These are phyloP conservation scores for Gloeostereum incarnatum DNA, from an alignment of 768 basidiomycete genomes.

Conservation along the genomic window DNA sequence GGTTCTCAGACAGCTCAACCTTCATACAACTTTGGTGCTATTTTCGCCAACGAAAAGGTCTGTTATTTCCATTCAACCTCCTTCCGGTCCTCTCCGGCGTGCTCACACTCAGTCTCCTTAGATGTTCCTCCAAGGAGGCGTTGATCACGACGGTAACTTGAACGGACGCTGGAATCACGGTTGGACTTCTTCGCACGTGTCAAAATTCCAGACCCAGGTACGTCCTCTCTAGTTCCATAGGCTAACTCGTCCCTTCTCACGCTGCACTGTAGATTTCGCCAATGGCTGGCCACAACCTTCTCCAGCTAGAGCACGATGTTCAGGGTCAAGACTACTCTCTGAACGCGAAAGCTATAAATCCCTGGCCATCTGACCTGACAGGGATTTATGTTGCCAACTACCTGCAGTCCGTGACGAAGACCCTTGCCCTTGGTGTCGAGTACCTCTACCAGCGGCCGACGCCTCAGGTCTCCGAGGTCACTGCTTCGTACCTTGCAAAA, in stretches of 20 bases:
- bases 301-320: constrained; percentile 92
- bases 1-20: constrained; percentile 80
- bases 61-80: constrained; percentile 7
- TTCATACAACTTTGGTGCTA: constrained; percentile 90
- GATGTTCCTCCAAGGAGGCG: constrained; percentile 88
- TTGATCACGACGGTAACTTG: constrained; percentile 91
- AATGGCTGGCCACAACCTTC: constrained; percentile 77
- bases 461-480: constrained; percentile 60
- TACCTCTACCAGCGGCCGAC: constrained; percentile 73
- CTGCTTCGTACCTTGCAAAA: constrained; percentile 75
- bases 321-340: constrained; percentile 80
- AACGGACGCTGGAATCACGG: constrained; percentile 85
- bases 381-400: constrained; percentile 91
- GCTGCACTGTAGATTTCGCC: constrained; percentile 52
- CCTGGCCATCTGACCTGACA: constrained; percentile 76
- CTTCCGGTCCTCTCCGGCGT: background rate
- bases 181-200: constrained; percentile 69
- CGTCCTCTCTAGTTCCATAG: constrained; percentile 14
- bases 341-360: constrained; percentile 86
- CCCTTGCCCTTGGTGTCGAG: constrained; percentile 83
- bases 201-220: constrained; percentile 87
- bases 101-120: constrained; percentile 23
- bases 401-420: constrained; percentile 88
- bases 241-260: constrained; percentile 6
- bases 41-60: constrained; percentile 83